phyloP scores from a whole-genome alignment of 2,329 filamentous ascomycete species.

The Alternaria incomplexa region DNA sequence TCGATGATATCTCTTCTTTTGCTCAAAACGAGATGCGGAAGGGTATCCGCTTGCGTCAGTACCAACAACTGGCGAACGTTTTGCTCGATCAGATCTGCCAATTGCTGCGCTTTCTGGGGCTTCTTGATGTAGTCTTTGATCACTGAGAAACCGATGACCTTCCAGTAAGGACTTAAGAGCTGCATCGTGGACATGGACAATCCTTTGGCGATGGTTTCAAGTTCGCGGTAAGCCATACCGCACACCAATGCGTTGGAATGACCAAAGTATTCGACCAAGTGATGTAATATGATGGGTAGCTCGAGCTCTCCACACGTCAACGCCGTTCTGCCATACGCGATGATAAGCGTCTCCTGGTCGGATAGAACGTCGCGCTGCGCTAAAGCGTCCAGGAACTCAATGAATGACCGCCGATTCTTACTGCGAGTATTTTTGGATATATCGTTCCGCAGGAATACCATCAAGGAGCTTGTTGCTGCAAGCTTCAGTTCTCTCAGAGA shows the following conservation, averaged over 20 bases:
- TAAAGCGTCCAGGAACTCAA: constrained; percentile 74
- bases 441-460: constrained; percentile 66
- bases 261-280: constrained; percentile 85
- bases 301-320: constrained; percentile 78
- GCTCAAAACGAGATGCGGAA: constrained; percentile 85
- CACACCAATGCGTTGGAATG: constrained; percentile 80
- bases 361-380: constrained; percentile 71
- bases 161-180: constrained; percentile 88
- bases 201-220: constrained; percentile 73
- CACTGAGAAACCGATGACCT: constrained; percentile 78
- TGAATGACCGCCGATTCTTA: constrained; percentile 71
- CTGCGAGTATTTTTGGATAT: constrained; percentile 57
- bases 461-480: constrained; percentile 73
- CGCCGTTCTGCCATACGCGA: constrained; percentile 86
- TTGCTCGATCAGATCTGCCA: constrained; percentile 82
- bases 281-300: constrained; percentile 82
- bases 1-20: constrained; percentile 79
- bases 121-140: constrained; percentile 80
- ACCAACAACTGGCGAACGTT: constrained; percentile 76
- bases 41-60: constrained; percentile 77
- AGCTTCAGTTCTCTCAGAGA: constrained; percentile 85
- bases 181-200: constrained; percentile 67
- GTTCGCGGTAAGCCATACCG: constrained; percentile 82
- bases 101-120: constrained; percentile 80
- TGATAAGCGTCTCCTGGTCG: constrained; percentile 81